Conservation (phyloP, 176 grass and related monocot genomes). For the Paspalum notatum region DNA sequence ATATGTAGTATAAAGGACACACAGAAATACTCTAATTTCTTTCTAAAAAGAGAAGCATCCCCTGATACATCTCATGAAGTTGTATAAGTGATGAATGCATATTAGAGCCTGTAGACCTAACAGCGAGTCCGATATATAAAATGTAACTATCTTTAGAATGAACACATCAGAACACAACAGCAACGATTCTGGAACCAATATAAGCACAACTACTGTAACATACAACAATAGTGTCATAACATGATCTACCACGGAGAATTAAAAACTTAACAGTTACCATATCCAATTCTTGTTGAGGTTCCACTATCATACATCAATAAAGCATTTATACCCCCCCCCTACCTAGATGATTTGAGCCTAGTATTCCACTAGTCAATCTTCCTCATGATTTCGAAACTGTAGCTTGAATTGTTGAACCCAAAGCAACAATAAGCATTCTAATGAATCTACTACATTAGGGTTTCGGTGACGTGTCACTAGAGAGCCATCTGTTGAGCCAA, state of each 20-base stretch:
- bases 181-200: background rate
- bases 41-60: background rate
- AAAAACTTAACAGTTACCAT: background rate
- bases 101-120: background rate
- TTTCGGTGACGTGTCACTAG: background rate
- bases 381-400: background rate
- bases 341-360: background rate
- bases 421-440: constrained; percentile 22
- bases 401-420: constrained; percentile 10
- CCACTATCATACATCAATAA: background rate
- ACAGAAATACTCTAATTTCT: background rate
- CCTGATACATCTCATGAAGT: background rate
- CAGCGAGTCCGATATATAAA: background rate
- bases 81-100: background rate
- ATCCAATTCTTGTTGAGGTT: background rate
- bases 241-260: background rate
- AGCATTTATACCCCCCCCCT: background rate
- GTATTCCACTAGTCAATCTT: background rate
- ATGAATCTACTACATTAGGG: background rate
- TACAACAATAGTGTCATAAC: background rate
- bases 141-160: background rate
- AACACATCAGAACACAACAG: background rate
- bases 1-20: background rate
- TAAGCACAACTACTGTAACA: background rate
- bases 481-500: background rate